These are phyloP conservation scores for Prosopis cineraria DNA, from an alignment of 306 rosid species.

Conservation along the genomic window DNA sequence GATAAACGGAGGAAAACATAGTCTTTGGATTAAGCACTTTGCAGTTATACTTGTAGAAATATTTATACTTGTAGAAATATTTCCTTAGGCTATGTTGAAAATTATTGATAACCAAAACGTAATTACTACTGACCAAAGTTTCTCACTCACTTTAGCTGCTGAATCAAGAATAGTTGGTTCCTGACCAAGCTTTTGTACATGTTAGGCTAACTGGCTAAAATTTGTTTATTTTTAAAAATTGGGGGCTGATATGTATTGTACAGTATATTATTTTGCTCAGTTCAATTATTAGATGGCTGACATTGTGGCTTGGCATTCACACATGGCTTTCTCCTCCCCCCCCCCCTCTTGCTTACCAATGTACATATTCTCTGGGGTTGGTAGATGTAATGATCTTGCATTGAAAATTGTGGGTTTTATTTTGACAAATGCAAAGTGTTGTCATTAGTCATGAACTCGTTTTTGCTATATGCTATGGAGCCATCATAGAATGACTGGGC, in stretches of 20 bases:
- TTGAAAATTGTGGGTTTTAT: not conserved
- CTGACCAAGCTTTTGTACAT: not conserved
- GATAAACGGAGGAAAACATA: conserved; percentile 7
- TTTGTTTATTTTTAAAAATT: not conserved
- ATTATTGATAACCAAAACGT: not conserved
- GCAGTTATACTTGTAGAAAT: not conserved
- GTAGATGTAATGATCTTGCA: not conserved
- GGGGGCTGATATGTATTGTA: not conserved
- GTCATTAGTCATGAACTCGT: not conserved
- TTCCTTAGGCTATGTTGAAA: not conserved
- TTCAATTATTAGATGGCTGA: not conserved
- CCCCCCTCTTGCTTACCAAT: too few relatives aligned
- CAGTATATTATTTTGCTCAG: not conserved
- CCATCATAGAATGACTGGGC: not conserved
- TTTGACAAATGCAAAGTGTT: not conserved
- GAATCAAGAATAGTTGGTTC: not conserved
- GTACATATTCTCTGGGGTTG: too few relatives aligned
- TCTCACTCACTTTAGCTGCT: not conserved
- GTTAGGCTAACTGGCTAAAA: not conserved
- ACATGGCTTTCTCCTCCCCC: too few relatives aligned
- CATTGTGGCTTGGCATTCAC: not conserved
- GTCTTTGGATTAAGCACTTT: not conserved
- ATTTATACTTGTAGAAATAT: not conserved
- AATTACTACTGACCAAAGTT: not conserved
- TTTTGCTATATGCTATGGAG: not conserved